Conservation (phyloP, 306 rosid species). For the Oxytropis ochrocephala region DNA sequence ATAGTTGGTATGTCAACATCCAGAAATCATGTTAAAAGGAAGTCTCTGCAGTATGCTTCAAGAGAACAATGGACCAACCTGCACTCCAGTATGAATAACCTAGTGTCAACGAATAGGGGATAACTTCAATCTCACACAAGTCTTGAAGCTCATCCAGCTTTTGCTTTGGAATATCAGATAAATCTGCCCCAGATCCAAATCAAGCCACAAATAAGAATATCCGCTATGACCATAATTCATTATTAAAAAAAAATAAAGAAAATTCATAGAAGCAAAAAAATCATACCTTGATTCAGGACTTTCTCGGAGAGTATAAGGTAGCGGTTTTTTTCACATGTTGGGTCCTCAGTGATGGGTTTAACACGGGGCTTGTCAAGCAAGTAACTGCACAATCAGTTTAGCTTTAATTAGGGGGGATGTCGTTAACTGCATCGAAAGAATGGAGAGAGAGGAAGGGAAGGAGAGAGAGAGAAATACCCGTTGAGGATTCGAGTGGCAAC, state of each 20-base stretch:
- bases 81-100: slow-evolving; percentile 93
- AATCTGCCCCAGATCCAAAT: slow-evolving; percentile 38
- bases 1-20: not conserved
- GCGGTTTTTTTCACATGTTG: slow-evolving; percentile 56
- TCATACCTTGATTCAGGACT: slow-evolving; percentile 54
- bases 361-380: slow-evolving; percentile 79
- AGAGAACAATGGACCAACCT: slow-evolving; percentile 44
- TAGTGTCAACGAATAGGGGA: slow-evolving; percentile 68
- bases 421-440: not conserved
- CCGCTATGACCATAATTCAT: not conserved
- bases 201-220: slow-evolving; percentile 6
- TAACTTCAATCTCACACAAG: slow-evolving; percentile 65
- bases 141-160: slow-evolving; percentile 59
- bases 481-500: slow-evolving; percentile 63
- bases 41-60: not conserved
- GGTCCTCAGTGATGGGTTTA: slow-evolving; percentile 80
- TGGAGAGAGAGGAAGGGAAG: not conserved
- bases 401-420: not conserved
- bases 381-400: slow-evolving; percentile 37
- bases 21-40: not conserved
- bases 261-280: not conserved
- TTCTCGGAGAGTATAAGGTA: slow-evolving; percentile 65
- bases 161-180: slow-evolving; percentile 59
- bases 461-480: slow-evolving; percentile 39
- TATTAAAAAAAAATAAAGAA: not conserved